phyloP scores from a whole-genome alignment of 257 asterid genomes.

The Verbascum thapsus region DNA sequence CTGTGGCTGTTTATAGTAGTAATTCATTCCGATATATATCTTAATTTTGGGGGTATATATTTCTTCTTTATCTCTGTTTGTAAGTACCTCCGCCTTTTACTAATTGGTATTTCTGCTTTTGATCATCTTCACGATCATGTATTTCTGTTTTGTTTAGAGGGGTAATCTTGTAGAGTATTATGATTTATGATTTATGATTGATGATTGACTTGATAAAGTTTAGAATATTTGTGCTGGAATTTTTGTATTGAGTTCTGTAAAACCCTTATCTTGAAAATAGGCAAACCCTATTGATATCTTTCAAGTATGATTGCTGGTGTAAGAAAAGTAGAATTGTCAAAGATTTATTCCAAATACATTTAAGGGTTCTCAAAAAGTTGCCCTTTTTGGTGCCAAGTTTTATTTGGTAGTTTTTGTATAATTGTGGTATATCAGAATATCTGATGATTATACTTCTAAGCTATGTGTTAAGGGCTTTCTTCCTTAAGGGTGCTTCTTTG shows the following conservation, averaged over 20 bases:
- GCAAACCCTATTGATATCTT: background rate
- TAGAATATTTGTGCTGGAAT: conserved; percentile 5
- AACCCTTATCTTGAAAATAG: conserved; percentile 11
- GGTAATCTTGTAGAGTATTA: background rate
- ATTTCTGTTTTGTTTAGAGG: conserved; percentile 12
- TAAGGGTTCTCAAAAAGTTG: conserved; percentile 24
- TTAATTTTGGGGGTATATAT: conserved; percentile 15
- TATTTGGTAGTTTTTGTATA: conserved; percentile 4
- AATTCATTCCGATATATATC: conserved; percentile 14
- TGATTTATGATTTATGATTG: background rate
- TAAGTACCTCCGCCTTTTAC: conserved; percentile 30
- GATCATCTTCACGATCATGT: conserved; percentile 9
- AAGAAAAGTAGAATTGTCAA: conserved; percentile 9
- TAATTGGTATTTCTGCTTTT: conserved; percentile 19
- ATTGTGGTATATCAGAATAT: conserved; percentile 12
- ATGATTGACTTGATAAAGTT: conserved; percentile 4
- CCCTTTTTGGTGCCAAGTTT: conserved; percentile 24
- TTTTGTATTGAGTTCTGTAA: conserved; percentile 19
- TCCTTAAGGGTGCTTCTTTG: conserved; percentile 1
- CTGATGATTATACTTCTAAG: conserved; percentile 26
- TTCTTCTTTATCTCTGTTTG: conserved; percentile 13
- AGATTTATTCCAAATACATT: conserved; percentile 25
- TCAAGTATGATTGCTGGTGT: conserved; percentile 17
- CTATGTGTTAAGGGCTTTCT: conserved; percentile 1
- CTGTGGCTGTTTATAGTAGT: background rate